phyloP scores from a whole-genome alignment of 768 basidiomycete genomes.

The Dioszegia aurantiaca region DNA sequence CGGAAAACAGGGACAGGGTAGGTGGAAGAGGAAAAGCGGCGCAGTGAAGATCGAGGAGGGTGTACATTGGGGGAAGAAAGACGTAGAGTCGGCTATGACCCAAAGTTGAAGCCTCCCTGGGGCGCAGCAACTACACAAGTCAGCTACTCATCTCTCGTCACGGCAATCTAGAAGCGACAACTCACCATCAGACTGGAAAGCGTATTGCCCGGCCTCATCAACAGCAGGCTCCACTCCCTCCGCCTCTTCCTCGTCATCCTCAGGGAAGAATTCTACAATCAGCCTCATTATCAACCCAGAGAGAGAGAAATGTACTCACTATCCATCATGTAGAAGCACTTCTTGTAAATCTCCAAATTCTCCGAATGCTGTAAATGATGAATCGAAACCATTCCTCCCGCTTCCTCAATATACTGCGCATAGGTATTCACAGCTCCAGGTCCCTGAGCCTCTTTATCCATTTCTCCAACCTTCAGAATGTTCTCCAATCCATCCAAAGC shows the following conservation, averaged over 20 bases:
- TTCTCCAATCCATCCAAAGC: constrained; percentile 98
- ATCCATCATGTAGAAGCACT: constrained; percentile 81
- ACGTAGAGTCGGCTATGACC: constrained; percentile 42
- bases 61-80: background rate
- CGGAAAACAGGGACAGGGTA: background rate
- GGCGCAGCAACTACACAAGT: constrained; percentile 69
- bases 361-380: constrained; percentile 99
- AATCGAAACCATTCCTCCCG: constrained; percentile 97
- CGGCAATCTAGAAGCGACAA: constrained; percentile 1
- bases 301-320: constrained; percentile 35
- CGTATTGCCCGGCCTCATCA: constrained; percentile 56
- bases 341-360: constrained; percentile 99
- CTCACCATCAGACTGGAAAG: constrained; percentile 52
- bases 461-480: constrained; percentile 94
- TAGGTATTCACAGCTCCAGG: constrained; percentile 87
- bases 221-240: constrained; percentile 69
- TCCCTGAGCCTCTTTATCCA: constrained; percentile 78
- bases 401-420: constrained; percentile 92
- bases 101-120: constrained; percentile 95
- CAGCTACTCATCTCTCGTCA: constrained; percentile 46
- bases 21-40: background rate
- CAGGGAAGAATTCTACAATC: constrained; percentile 99
- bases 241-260: constrained; percentile 85
- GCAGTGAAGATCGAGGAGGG: background rate
- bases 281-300: too few species aligned